Conservation (phyloP, 164 flowering plant species). For the Kalanchoe fedtschenkoi region DNA sequence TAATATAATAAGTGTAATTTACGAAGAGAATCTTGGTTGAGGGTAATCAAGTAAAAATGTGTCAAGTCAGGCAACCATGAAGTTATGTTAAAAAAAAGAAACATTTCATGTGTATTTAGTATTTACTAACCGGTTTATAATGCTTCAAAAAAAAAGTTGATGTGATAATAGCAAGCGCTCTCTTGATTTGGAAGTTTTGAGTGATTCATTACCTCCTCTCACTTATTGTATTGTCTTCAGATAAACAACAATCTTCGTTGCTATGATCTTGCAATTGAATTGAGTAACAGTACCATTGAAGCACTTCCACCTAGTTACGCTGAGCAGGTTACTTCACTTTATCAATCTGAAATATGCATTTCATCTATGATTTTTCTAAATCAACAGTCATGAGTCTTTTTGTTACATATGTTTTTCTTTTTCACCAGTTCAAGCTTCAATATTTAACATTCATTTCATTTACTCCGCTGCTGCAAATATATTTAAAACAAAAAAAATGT, state of each 20-base stretch:
- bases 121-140: not conserved
- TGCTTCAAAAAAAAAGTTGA: too few relatives aligned
- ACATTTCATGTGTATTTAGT: not conserved
- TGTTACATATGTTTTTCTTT: not conserved
- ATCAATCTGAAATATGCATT: not conserved
- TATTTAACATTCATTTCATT: not conserved
- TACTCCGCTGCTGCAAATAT: not conserved
- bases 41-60: too few relatives aligned
- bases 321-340: conserved; percentile 52
- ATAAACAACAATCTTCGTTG: conserved; percentile 93
- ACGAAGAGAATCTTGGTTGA: too few relatives aligned
- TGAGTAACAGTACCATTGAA: conserved; percentile 79
- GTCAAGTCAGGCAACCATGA: not conserved
- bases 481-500: too few relatives aligned
- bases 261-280: conserved; percentile 95
- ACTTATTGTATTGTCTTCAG: conserved; percentile 24
- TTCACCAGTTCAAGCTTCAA: not conserved
- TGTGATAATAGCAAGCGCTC: not conserved
- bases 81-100: not conserved
- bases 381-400: not conserved
- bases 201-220: not conserved
- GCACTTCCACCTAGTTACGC: conserved; percentile 89
- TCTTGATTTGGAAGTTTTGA: not conserved
- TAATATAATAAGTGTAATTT: not conserved
- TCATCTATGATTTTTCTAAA: not conserved